A percentile compares a stretch with the other conserved stretches of the same genome.
These are phyloP conservation scores for Starmerella geochares DNA, from an alignment of 805 yeast species.

Conservation along the genomic window DNA sequence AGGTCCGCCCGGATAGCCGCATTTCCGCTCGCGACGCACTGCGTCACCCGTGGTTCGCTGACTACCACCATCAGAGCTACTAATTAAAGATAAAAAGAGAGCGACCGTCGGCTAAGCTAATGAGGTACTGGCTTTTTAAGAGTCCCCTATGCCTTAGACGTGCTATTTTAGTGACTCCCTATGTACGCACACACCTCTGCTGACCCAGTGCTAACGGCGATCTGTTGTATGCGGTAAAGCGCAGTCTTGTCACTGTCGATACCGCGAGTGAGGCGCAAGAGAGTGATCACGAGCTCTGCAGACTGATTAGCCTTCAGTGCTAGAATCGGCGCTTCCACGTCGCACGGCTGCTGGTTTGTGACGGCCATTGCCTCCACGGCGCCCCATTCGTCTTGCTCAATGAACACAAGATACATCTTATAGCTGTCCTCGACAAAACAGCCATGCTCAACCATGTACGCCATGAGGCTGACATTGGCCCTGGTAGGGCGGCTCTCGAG, in stretches of 20 bases:
- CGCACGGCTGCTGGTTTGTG: constrained; percentile 7
- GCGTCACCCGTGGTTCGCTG: constrained; percentile 72
- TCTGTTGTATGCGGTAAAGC: constrained; percentile 9
- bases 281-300: constrained; percentile 10
- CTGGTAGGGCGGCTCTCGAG: constrained; percentile 38
- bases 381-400: neutral
- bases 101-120: neutral
- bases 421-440: constrained; percentile 18
- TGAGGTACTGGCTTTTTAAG: too few species aligned
- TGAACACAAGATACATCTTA: constrained; percentile 10
- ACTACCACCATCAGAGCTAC: constrained; percentile 31
- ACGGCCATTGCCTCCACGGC: constrained; percentile 13
- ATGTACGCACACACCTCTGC: constrained; percentile 8
- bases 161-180: neutral
- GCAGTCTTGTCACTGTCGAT: constrained; percentile 4
- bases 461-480: constrained; percentile 22
- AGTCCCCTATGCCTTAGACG: too few species aligned
- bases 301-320: constrained; percentile 16
- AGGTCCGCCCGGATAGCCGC: constrained; percentile 45
- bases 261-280: constrained; percentile 1
- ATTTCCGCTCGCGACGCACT: constrained; percentile 45
- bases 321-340: constrained; percentile 6
- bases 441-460: constrained; percentile 25
- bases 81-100: neutral
- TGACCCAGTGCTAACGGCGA: neutral